Conservation (phyloP, 2,329 filamentous ascomycete species). For the Ceratocystis papillata region DNA sequence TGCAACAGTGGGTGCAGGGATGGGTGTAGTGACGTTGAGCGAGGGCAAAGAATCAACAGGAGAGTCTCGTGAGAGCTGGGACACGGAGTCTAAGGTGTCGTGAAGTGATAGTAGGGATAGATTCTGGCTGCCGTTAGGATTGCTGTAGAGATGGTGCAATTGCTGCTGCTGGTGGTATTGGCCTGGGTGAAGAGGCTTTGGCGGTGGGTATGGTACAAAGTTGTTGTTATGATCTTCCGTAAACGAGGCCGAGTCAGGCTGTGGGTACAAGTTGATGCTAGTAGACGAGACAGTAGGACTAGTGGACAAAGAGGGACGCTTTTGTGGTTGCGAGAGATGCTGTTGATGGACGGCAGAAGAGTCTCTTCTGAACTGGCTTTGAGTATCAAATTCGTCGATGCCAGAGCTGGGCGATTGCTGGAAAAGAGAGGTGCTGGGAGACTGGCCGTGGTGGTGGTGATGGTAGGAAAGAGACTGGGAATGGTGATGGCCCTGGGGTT, state of each 20-base stretch:
- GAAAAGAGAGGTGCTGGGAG: background rate
- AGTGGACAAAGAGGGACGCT: constrained; percentile 28
- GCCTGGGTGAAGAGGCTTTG: constrained; percentile 33
- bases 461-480: constrained; percentile 31
- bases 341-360: constrained; percentile 27
- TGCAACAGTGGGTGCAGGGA: constrained; percentile 32
- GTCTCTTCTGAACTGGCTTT: constrained; percentile 24
- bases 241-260: constrained; percentile 20
- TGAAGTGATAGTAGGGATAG: constrained; percentile 25
- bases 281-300: constrained; percentile 12
- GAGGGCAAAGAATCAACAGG: constrained; percentile 38
- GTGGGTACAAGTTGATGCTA: constrained; percentile 10
- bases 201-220: constrained; percentile 25
- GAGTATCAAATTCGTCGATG: constrained; percentile 35
- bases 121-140: constrained; percentile 24
- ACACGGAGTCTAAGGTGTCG: constrained; percentile 49
- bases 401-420: constrained; percentile 31
- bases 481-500: constrained; percentile 33
- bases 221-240: constrained; percentile 20
- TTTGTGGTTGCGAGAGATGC: constrained; percentile 31
- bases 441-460: constrained; percentile 25
- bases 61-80: constrained; percentile 53
- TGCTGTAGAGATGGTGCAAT: constrained; percentile 22
- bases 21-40: constrained; percentile 32
- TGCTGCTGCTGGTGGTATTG: constrained; percentile 32